phyloP scores from a whole-genome alignment of 2,329 filamentous ascomycete species.

The Aspergillus fischeri region DNA sequence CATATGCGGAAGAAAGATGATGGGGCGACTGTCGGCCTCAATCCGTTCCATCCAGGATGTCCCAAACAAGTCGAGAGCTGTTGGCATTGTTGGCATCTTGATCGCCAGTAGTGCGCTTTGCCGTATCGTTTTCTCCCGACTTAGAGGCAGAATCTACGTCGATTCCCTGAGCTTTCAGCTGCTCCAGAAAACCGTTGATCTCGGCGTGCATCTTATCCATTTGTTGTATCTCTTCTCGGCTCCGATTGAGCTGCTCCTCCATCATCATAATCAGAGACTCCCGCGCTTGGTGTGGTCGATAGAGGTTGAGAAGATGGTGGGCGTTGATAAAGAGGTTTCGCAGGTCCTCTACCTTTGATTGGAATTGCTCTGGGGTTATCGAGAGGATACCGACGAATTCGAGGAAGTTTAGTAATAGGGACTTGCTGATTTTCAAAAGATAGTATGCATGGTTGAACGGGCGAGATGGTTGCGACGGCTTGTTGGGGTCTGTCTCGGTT shows the following conservation, averaged over 20 bases:
- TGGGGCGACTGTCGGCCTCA: constrained; percentile 7
- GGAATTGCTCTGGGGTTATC: constrained; percentile 62
- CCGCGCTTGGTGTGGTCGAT: constrained; percentile 85
- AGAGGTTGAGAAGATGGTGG: constrained; percentile 90
- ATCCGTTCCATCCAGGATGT: constrained; percentile 33
- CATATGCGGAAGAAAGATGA: neutral
- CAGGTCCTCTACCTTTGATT: constrained; percentile 71
- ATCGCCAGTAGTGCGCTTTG: constrained; percentile 10
- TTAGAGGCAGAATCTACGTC: constrained; percentile 14
- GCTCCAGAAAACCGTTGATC: constrained; percentile 47
- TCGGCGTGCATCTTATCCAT: constrained; percentile 70
- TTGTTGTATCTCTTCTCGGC: constrained; percentile 71
- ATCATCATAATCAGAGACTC: constrained; percentile 84
- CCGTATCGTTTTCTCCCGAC: constrained; percentile 1
- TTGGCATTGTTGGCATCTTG: constrained; percentile 23
- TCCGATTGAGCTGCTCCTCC: constrained; percentile 74
- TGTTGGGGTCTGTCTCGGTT: constrained; percentile 53
- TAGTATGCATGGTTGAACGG: constrained; percentile 53
- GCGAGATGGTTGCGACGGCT: constrained; percentile 32
- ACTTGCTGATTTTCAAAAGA: constrained; percentile 76
- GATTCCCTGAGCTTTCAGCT: constrained; percentile 28
- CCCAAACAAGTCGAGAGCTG: constrained; percentile 36
- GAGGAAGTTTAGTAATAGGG: constrained; percentile 81
- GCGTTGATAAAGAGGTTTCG: constrained; percentile 83
- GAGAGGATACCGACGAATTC: constrained; percentile 72